Evolutionary conservation across 108 stramenopile genomes (phyloP), one percentile per base, ranked within the genome.

Genomic region (Nannochloropsis oceanica): DNA sequence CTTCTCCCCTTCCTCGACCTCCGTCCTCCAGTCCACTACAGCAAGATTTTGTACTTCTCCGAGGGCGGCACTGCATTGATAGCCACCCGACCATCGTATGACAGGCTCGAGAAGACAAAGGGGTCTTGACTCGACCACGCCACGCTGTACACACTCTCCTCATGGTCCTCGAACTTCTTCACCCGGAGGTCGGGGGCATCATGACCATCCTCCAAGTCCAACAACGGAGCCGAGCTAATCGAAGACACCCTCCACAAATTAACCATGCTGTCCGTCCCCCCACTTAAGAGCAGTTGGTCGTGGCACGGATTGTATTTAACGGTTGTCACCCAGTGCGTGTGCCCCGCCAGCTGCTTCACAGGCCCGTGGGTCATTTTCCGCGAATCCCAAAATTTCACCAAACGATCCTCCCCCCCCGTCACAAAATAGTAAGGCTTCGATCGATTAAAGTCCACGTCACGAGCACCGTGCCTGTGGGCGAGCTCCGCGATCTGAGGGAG

Each of bases 31-130:
- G 25, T 13, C 25, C 80, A 22, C 42, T 94, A 99, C 14, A 99
- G 88, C 43, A 99, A 91, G 91, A 99, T 99, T 86, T 98, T 99
- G 92, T 99, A 99, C 89, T 99, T 99, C 90, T 99, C 99, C 80
- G 97, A 93, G 83, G 95, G 95, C 11, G 97, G 97, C 9, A 99
- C 98, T 86, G 97, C 96, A 89, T 96, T 93, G 42, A 97, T 87
- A 11, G 93, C 91, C 25, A 96, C 92, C 22, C 92, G 92, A 12
- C 98, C 98, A 92, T 98, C 98, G 88, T 91, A 95, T 14, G 93
- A 95, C 43, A 96, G 89, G 11, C 95, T 92, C 26, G 92, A 91
- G 89, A 96, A 96, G 25, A 97, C 89, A 97, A 97, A 99, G 13
- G 98, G 96, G 90, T 98, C 97, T 43, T 93, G 91, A 0, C 94